These are phyloP conservation scores for Boletus vinaceobasis DNA, from an alignment of 768 basidiomycete species.

Conservation along the genomic window DNA sequence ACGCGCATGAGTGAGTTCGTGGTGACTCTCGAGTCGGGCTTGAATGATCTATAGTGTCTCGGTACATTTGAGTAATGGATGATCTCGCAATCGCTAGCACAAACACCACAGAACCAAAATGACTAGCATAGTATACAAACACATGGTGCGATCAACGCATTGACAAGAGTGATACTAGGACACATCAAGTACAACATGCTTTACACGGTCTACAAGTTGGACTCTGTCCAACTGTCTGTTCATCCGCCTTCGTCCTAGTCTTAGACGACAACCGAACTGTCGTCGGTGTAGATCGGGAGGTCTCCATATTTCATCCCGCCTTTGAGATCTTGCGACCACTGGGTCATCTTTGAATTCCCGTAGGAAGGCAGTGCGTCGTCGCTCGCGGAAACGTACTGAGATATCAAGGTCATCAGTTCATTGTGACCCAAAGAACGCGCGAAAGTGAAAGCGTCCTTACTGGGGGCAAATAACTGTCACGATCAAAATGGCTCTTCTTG, in stretches of 20 bases:
- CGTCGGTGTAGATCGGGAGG: slow-evolving; percentile 42
- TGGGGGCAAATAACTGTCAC: slow-evolving; percentile 42
- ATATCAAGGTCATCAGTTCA: not conserved
- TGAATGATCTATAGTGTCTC: slow-evolving; percentile 4
- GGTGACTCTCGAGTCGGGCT: not conserved
- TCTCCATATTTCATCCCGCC: slow-evolving; percentile 35
- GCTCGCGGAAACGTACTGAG: slow-evolving; percentile 40
- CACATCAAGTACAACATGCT: not conserved
- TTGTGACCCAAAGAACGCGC: not conserved
- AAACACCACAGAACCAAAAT: not conserved
- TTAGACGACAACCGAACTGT: slow-evolving; percentile 24
- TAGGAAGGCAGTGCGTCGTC: slow-evolving; percentile 34
- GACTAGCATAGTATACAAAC: not conserved
- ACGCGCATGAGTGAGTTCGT: slow-evolving; percentile 4
- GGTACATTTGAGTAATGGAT: not conserved
- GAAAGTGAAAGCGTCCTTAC: slow-evolving; percentile 22
- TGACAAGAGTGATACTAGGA: slow-evolving; percentile 8
- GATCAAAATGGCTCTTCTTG: slow-evolving; percentile 36
- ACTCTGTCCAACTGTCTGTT: slow-evolving; percentile 4
- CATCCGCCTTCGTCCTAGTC: not conserved
- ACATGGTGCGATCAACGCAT: slow-evolving; percentile 19
- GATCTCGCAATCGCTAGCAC: not conserved
- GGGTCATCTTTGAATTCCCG: slow-evolving; percentile 24
- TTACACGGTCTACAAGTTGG: not conserved
- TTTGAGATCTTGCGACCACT: slow-evolving; percentile 24